A percentile compares a stretch with the other conserved stretches of the same genome.
Conservation (phyloP, 2,329 filamentous ascomycete genomes). For the Nemania sp. region DNA sequence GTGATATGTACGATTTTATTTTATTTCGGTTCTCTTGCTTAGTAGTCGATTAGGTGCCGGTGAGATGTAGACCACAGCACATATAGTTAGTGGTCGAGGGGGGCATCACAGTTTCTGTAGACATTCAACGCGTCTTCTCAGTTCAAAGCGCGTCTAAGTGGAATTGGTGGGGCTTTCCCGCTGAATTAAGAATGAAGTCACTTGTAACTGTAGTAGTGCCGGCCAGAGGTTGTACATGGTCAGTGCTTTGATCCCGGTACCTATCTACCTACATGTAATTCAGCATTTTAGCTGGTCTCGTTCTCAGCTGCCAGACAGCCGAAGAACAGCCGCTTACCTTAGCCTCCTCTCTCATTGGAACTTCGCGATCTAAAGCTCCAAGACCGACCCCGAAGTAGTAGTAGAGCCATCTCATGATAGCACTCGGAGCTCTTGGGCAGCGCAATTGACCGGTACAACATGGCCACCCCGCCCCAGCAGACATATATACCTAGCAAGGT, state of each 20-base stretch:
- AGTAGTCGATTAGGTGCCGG: background rate
- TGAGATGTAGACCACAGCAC: background rate
- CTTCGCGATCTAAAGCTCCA: constrained; percentile 47
- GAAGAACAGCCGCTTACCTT: constrained; percentile 48
- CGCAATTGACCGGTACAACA: constrained; percentile 51
- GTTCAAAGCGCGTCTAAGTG: constrained; percentile 29
- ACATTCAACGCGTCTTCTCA: constrained; percentile 24
- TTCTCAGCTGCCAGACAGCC: constrained; percentile 27
- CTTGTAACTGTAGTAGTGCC: too few relatives aligned
- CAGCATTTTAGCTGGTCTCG: background rate
- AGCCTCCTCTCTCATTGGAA: constrained; percentile 31
- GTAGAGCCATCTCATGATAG: constrained; percentile 27
- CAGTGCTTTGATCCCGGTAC: background rate
- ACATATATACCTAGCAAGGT: constrained; percentile 80
- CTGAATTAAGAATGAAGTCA: background rate
- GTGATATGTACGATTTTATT: background rate
- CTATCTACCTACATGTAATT: too few relatives aligned
- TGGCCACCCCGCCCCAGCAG: constrained; percentile 56
- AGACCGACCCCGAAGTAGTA: constrained; percentile 33
- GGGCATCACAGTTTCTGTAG: background rate
- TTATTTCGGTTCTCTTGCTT: too few relatives aligned
- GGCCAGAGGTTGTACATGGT: background rate
- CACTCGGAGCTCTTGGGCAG: constrained; percentile 43
- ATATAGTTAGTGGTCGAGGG: too few relatives aligned
- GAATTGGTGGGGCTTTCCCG: constrained; percentile 25